Base-by-base conservation (phyloP, 768 basidiomycete genomes). In the Cubamyces sp. region DNA sequence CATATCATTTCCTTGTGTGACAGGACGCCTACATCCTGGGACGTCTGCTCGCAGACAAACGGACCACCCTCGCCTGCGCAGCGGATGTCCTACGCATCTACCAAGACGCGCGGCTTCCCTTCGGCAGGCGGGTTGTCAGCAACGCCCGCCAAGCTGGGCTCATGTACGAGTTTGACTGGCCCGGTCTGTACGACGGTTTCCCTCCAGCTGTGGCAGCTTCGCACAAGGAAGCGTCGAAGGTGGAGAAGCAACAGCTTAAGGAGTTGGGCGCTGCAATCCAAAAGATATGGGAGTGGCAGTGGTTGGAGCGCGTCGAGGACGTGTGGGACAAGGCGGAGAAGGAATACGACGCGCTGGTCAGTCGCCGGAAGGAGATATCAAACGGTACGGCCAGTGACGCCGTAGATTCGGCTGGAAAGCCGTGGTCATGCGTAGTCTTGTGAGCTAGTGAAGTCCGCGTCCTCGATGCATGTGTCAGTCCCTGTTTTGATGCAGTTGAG, bases 21-120 rank as follows among this genome's bases (percentile, higher is more conserved):
- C 49, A 72, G 71, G 71, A 72, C 54, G 71, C 69, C n/a, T 72
- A 69, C 51, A 53, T 72, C 23, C 65, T 72, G 21, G 68, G 67
- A 9, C 52, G 54, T 11, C 57, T 70, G 21, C 68, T 72, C 23
- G 57, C 66, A 3, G 60, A 66, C 55, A 50, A 65, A 5, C 46
- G 56, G 5, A 59, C 68, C 5, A 69, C 66, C 25, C 53, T 49
- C 0, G 51, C 41, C 25, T 48, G 48, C 34, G 57, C 67, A 8
- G 9, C 55, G 2, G 61, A 55, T 1, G 69, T 62, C 7, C 49
- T 72, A 18, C 60, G 39, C 9, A 61, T 68, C 37, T 72, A 72
- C 54, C 53, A 72, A 45, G 50, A 51, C n/a, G 54, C 69, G 23
- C 68, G 71, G 11, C 64, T 68, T 1, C 66, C 70, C 5, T 66